Evolutionary conservation across 805 yeast genomes (phyloP), one percentile per base, ranked within the genome.

Genomic region (Candida corydali): DNA sequence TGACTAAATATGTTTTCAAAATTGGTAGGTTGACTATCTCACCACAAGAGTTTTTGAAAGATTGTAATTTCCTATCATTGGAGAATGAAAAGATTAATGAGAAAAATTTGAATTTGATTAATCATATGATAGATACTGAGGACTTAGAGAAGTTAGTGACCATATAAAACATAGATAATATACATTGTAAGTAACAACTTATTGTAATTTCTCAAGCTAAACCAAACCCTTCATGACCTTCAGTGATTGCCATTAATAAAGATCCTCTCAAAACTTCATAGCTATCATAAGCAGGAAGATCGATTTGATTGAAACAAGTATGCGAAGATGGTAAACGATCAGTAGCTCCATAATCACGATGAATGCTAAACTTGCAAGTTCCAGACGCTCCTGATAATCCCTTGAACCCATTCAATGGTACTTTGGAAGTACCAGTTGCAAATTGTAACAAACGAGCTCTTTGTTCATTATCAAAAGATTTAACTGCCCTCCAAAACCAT

Each of bases 401-500:
- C 49, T 84, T 82, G 57, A 93, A 93, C 1, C 99, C 99, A 51
- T 85, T 84, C 43, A 89, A 69, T 17, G 99, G 98, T 7, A 93
- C 98, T 59, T 89, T 88, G 43, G 94, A 82, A 0, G 99, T 91
- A 42, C 99, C 99, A 0, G 99, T 93, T 1, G 94, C 91, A 68
- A 93, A 93, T 56, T 93, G 99, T 40, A 93, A 65, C 45, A 93
- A 64, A 54, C 88, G 89, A 7, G 98, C 99, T 33, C 95, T 73
- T 55, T 93, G 97, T 56, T 93, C 98, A 12, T 75, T 76, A 51
- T 87, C 96, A 62, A 93, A 93, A 1, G 97, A 86, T 50, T 87
- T 78, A 10, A 93, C 96, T 1, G 97, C 96, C 54, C 97, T 73
- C 99, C 99, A 93, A 63, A 93, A 93, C 86, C 97, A 91, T 53